Evolutionary conservation across 1,139 yeast genomes (phyloP).

Genomic region (Geotrichum phurueaensis): DNA sequence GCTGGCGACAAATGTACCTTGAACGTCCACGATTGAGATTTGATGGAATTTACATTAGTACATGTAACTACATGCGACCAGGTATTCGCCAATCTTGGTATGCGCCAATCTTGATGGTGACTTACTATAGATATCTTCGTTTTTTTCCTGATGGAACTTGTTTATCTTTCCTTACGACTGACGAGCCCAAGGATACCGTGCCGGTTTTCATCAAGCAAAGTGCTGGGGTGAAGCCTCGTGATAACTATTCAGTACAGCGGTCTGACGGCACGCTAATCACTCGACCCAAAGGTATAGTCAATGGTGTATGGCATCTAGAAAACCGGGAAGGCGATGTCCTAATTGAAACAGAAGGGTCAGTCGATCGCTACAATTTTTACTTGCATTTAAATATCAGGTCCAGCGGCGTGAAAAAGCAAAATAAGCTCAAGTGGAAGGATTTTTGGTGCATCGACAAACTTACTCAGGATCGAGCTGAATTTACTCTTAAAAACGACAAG

Average conservation of each 20-base stretch:
- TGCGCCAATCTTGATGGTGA: conserved; percentile 73
- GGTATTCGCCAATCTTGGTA: conserved; percentile 70
- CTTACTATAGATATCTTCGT: conserved; percentile 79
- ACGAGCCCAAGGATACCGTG: conserved; percentile 29
- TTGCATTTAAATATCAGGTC: conserved; percentile 55
- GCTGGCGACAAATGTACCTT: conserved; percentile 38
- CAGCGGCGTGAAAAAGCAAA: conserved; percentile 54
- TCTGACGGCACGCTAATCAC: conserved; percentile 25
- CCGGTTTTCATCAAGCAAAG: conserved; percentile 40
- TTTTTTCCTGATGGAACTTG: conserved; percentile 78
- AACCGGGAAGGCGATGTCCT: conserved; percentile 51
- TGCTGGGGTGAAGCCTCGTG: conserved; percentile 25
- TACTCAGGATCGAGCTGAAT: conserved; percentile 49
- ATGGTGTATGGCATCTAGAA: conserved; percentile 48
- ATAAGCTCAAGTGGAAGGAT: conserved; percentile 60
- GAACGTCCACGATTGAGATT: conserved; percentile 69
- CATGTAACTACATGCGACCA: conserved; percentile 74
- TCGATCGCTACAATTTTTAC: conserved; percentile 54
- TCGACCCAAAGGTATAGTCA: conserved; percentile 32
- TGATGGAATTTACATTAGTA: conserved; percentile 79
- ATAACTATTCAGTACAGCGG: conserved; percentile 26
- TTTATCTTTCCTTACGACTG: conserved; percentile 26
- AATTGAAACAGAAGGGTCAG: conserved; percentile 54
- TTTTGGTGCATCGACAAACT: conserved; percentile 51
- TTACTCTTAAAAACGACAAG: conserved; percentile 63